Percentiles rank a stretch among this genome's conserved stretches.
phyloP scores from a whole-genome alignment of 768 basidiomycete species.

The Obba rivulosa region DNA sequence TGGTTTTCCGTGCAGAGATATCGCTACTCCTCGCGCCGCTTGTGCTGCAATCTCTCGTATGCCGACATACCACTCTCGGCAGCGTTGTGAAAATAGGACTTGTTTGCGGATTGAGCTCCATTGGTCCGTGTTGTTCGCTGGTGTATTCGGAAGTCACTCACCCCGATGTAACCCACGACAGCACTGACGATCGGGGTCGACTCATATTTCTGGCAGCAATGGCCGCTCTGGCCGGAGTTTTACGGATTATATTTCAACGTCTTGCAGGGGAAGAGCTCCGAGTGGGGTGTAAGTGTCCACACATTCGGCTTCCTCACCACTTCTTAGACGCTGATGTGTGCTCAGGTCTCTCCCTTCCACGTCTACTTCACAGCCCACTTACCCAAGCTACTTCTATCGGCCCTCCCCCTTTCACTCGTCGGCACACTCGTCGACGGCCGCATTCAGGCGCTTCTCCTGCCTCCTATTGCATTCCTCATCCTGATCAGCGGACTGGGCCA shows the following conservation, averaged over 20 bases:
- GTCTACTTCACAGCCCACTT: conserved; percentile 64
- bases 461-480: conserved; percentile 47
- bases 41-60: conserved; percentile 45
- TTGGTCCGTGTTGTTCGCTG: conserved; percentile 37
- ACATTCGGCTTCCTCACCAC: neutral
- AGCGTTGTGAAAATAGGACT: conserved; percentile 46
- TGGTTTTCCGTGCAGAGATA: conserved; percentile 80
- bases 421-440: conserved; percentile 44
- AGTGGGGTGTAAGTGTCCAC: conserved; percentile 77
- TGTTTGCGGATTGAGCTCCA: conserved; percentile 40
- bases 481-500: conserved; percentile 77
- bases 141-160: neutral
- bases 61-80: conserved; percentile 36
- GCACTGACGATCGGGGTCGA: conserved; percentile 65
- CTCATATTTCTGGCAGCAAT: conserved; percentile 78
- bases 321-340: too few species aligned
- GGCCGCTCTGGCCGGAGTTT: conserved; percentile 83
- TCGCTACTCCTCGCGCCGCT: conserved; percentile 61
- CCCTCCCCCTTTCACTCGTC: conserved; percentile 55
- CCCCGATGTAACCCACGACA: conserved; percentile 21
- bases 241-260: conserved; percentile 81
- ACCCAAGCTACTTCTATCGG: conserved; percentile 71
- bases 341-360: conserved; percentile 63
- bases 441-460: conserved; percentile 44
- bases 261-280: conserved; percentile 73